A percentile compares a stretch with the other conserved stretches of the same genome.
Evolutionary conservation across 164 flowering plant species (phyloP).

Genomic region (Aristolochia fimbriata): DNA sequence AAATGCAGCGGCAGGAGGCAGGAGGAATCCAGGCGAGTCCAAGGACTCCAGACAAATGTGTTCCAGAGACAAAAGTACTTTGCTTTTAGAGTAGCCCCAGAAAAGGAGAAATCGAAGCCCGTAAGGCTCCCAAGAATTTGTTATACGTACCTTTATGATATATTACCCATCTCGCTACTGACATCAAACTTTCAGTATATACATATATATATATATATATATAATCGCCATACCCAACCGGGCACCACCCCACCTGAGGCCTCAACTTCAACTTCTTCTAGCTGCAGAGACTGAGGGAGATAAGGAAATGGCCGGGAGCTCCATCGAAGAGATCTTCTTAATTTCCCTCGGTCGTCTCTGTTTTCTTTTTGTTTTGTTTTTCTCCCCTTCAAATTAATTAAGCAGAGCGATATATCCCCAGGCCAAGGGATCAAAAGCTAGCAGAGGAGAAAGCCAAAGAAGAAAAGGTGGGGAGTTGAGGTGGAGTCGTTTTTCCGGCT

Average conservation of each 20-base stretch:
- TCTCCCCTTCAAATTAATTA: too few relatives aligned
- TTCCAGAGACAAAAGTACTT: constrained; percentile 24
- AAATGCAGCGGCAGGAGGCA: constrained; percentile 1
- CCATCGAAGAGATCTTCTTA: too few relatives aligned
- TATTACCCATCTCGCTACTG: constrained; percentile 6
- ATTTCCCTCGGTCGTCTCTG: too few relatives aligned
- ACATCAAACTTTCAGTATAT: constrained; percentile 6
- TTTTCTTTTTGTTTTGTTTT: constrained; percentile 2
- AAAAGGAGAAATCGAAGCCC: constrained; percentile 14
- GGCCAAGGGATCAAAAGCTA: constrained; percentile 4
- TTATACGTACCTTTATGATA: not conserved
- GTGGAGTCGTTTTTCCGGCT: constrained; percentile 12
- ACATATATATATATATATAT: too few relatives aligned
- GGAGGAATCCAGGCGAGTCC: constrained; percentile 26
- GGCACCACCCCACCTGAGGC: not conserved
- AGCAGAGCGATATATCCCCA: too few relatives aligned
- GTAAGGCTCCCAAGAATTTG: constrained; percentile 3
- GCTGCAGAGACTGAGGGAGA: too few relatives aligned
- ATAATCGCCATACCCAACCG: constrained; percentile 2
- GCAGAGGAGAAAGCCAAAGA: not conserved
- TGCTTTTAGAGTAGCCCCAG: constrained; percentile 26
- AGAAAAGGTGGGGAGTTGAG: constrained; percentile 9
- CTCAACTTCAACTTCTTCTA: too few relatives aligned
- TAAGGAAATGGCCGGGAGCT: too few relatives aligned
- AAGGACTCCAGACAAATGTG: constrained; percentile 31